Evolutionary conservation across 768 basidiomycete species (phyloP).

Genomic region (Candolleomyces eurysporus): DNA sequence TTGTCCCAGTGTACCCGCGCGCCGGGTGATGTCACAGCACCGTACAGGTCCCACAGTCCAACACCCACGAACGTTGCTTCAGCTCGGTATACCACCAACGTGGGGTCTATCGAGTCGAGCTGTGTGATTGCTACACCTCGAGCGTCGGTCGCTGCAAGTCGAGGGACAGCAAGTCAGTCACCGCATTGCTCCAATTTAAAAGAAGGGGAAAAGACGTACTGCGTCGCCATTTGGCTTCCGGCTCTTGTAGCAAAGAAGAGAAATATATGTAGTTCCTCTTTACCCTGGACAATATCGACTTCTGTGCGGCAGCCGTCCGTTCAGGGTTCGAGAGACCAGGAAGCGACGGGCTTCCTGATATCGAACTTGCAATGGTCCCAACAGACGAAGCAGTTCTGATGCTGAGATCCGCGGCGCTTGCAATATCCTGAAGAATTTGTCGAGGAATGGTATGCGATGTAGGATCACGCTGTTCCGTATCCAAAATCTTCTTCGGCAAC

Average conservation of each 20-base stretch:
- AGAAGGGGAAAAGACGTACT: conserved; percentile 47
- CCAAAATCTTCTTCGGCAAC: conserved; percentile 63
- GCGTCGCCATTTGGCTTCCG: conserved; percentile 95
- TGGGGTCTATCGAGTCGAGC: conserved; percentile 95
- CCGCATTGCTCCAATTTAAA: conserved; percentile 1
- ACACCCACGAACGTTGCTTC: conserved; percentile 98
- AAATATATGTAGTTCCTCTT: conserved; percentile 97
- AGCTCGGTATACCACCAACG: conserved; percentile 91
- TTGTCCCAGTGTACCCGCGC: conserved; percentile 86
- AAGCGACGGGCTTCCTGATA: conserved; percentile 34
- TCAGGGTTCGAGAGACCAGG: conserved; percentile 36
- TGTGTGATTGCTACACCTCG: conserved; percentile 93
- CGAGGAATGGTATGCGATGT: conserved; percentile 55
- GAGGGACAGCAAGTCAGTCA: conserved; percentile 6
- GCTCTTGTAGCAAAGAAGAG: conserved; percentile 93
- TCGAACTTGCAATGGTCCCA: conserved; percentile 45
- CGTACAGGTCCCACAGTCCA: conserved; percentile 92
- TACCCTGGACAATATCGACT: conserved; percentile 83
- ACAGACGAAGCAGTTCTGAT: conserved; percentile 65
- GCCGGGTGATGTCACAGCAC: conserved; percentile 83
- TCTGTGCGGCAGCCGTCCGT: conserved; percentile 65
- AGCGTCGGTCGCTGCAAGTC: conserved; percentile 65
- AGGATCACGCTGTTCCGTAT: conserved; percentile 67
- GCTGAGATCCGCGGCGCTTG: conserved; percentile 67
- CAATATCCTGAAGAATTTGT: conserved; percentile 70